Evolutionary conservation across 1,284 basidiomycete species (phyloP).

Genomic region (Leccinum ponderosum): DNA sequence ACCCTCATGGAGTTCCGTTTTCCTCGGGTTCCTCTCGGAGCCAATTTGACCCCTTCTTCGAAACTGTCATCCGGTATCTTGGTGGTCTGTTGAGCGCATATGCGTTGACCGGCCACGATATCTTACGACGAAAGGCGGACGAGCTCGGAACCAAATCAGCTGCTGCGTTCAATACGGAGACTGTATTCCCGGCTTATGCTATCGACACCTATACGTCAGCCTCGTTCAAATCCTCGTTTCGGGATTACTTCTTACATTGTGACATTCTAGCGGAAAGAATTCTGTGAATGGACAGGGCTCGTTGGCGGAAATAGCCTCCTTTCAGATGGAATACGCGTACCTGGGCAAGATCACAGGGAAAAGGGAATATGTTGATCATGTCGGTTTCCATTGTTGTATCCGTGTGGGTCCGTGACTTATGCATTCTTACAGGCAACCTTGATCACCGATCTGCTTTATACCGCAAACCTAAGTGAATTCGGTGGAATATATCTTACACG

Average conservation of each 20-base stretch:
- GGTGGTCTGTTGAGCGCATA: too few species aligned
- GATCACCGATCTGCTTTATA: constrained; percentile 49
- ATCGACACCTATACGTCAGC: constrained; percentile 39
- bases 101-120: constrained; percentile 19
- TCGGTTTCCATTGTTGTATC: constrained; percentile 25
- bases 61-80: too few species aligned
- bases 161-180: too few species aligned
- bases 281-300: constrained; percentile 26
- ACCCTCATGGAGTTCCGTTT: too few species aligned
- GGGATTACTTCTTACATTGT: constrained; percentile 1
- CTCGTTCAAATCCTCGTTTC: neutral
- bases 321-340: constrained; percentile 60
- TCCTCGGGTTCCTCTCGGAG: too few species aligned
- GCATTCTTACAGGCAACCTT: constrained; percentile 6
- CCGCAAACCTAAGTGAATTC: constrained; percentile 42
- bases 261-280: constrained; percentile 15
- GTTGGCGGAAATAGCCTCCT: constrained; percentile 55
- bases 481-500: constrained; percentile 56
- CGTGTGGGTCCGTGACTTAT: neutral
- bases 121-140: constrained; percentile 51
- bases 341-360: constrained; percentile 58
- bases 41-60: too few species aligned
- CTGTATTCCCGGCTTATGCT: too few species aligned
- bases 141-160: constrained; percentile 42
- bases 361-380: constrained; percentile 45